Evolutionary conservation across 1,284 basidiomycete genomes (phyloP).

Genomic region (Ustilago shanxiensis): DNA sequence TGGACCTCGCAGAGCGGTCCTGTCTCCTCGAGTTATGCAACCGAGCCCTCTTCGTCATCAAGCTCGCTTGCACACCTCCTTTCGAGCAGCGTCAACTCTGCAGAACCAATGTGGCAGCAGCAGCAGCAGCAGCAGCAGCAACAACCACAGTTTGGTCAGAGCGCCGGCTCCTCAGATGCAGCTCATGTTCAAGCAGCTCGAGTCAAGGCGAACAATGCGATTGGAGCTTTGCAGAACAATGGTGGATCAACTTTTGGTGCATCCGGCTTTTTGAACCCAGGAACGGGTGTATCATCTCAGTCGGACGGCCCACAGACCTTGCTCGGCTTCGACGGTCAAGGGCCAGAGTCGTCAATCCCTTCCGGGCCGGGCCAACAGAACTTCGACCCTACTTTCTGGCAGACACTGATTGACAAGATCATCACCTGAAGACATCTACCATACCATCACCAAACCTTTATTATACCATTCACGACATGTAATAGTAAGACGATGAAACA

Average conservation of each 20-base stretch:
- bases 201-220: not conserved
- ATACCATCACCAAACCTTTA: conserved; percentile 29
- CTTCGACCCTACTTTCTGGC: conserved; percentile 53
- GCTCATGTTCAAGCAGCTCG: conserved; percentile 3
- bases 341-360: not conserved
- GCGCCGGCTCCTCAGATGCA: not conserved
- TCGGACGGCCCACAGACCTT: conserved; percentile 12
- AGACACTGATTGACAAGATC: conserved; percentile 57
- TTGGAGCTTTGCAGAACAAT: conserved; percentile 2
- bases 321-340: conserved; percentile 23
- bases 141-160: not conserved
- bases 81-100: conserved; percentile 9
- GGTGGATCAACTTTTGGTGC: conserved; percentile 4
- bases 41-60: conserved; percentile 9
- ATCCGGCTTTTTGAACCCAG: not conserved
- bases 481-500: not conserved
- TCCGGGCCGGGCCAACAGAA: conserved; percentile 21
- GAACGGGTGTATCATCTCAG: conserved; percentile 5
- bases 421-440: conserved; percentile 34
- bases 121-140: conserved; percentile 23
- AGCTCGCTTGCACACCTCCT: conserved; percentile 32
- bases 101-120: conserved; percentile 26
- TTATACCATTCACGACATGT: not conserved
- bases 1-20: conserved; percentile 31
- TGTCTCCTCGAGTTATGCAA: conserved; percentile 17